Conservation (phyloP, 495 filamentous ascomycete species). For the Penicillium diatomitis region DNA sequence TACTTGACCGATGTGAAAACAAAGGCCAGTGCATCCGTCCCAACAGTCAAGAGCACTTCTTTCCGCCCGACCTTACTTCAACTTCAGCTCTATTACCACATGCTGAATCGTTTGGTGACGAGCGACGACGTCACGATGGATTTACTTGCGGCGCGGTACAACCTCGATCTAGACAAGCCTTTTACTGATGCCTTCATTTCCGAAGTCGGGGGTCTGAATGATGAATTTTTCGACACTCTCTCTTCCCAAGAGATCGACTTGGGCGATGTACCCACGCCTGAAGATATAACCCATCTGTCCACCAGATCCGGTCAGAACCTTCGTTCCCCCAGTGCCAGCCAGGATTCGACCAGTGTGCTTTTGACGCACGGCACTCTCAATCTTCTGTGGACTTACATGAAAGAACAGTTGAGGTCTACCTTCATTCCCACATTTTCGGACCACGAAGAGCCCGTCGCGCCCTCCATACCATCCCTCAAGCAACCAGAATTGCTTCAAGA, state of each 20-base stretch:
- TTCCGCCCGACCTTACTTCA: slow-evolving; percentile 75
- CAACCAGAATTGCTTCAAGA: slow-evolving; percentile 46
- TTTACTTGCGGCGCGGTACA: slow-evolving; percentile 58
- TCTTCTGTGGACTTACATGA: slow-evolving; percentile 60
- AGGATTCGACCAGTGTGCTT: slow-evolving; percentile 47
- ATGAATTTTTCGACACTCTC: slow-evolving; percentile 40
- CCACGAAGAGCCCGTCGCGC: slow-evolving; percentile 13
- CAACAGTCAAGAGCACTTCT: slow-evolving; percentile 50
- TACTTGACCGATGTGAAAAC: slow-evolving; percentile 92
- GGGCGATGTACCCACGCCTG: slow-evolving; percentile 19
- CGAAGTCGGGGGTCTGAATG: slow-evolving; percentile 63
- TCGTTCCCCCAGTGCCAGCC: slow-evolving; percentile 17
- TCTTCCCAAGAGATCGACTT: slow-evolving; percentile 26
- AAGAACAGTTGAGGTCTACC: slow-evolving; percentile 51
- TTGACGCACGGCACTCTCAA: slow-evolving; percentile 49
- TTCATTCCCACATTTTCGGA: slow-evolving; percentile 37
- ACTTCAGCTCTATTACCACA: slow-evolving; percentile 83
- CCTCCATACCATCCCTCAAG: slow-evolving; percentile 43
- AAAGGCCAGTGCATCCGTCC: slow-evolving; percentile 50
- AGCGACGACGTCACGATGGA: slow-evolving; percentile 58
- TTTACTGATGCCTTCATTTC: slow-evolving; percentile 78
- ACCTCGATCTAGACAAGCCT: slow-evolving; percentile 47
- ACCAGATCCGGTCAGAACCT: slow-evolving; percentile 1
- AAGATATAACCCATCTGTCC: slow-evolving; percentile 14
- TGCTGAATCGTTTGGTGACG: slow-evolving; percentile 65